Evolutionary conservation across 805 yeast genomes (phyloP).

Genomic region (Teunomyces panamensis): DNA sequence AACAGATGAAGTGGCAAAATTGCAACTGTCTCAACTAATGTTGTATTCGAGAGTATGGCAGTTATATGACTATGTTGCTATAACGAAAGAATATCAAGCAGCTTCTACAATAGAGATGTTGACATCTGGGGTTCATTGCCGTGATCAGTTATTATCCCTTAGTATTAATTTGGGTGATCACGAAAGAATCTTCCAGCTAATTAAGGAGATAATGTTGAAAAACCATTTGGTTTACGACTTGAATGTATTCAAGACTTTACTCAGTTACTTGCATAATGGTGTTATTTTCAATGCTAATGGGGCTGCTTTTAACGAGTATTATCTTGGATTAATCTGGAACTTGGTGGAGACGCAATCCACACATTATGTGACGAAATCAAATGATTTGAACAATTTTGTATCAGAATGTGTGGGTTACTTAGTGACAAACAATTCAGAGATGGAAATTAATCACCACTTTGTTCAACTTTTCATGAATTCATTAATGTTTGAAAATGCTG

Average conservation of each 20-base stretch:
- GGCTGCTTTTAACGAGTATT: conserved; percentile 19
- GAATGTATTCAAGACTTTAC: conserved; percentile 26
- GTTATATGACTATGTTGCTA: conserved; percentile 31
- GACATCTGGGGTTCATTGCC: conserved; percentile 15
- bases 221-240: conserved; percentile 28
- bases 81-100: conserved; percentile 34
- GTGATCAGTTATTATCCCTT: conserved; percentile 30
- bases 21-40: not conserved
- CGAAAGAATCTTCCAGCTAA: conserved; percentile 30
- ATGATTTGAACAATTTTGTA: conserved; percentile 26
- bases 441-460: conserved; percentile 6
- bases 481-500: conserved; percentile 22
- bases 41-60: conserved; percentile 23
- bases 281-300: conserved; percentile 16
- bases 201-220: conserved; percentile 33
- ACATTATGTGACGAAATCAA: conserved; percentile 18
- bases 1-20: not conserved
- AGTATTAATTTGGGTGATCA: conserved; percentile 34
- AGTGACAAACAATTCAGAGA: conserved; percentile 7
- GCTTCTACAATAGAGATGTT: conserved; percentile 5
- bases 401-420: conserved; percentile 28
- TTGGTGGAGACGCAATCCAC: conserved; percentile 33
- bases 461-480: conserved; percentile 26
- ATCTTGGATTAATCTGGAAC: conserved; percentile 30
- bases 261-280: conserved; percentile 28